These are phyloP conservation scores for Carpinus fangiana DNA, from an alignment of 306 rosid species.

Conservation along the genomic window DNA sequence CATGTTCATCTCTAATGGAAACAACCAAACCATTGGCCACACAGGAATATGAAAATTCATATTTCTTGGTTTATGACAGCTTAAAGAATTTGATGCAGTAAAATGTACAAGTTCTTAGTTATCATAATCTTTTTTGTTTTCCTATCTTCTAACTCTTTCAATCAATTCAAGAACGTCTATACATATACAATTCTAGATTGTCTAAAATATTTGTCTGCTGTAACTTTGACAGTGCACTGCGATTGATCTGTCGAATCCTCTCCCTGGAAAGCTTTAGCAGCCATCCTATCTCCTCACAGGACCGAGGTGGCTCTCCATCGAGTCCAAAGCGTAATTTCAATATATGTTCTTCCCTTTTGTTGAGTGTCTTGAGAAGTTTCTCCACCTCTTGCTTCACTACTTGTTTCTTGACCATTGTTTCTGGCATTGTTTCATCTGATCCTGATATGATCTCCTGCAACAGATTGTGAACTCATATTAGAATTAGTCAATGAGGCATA, in stretches of 20 bases:
- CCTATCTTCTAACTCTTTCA: not conserved
- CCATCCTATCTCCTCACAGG: constrained; percentile 72
- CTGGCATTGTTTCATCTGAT: constrained; percentile 62
- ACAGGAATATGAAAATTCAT: not conserved
- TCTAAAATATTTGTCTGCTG: constrained; percentile 28
- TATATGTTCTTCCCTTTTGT: constrained; percentile 59
- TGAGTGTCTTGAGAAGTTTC: constrained; percentile 52
- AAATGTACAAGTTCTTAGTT: not conserved
- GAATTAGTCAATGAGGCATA: not conserved
- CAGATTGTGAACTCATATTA: not conserved
- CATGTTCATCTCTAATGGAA: no score
- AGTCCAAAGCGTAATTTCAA: constrained; percentile 63
- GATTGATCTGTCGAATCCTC: constrained; percentile 58
- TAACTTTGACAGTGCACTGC: constrained; percentile 58
- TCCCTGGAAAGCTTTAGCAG: constrained; percentile 64
- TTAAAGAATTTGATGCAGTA: not conserved
- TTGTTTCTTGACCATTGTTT: constrained; percentile 51
- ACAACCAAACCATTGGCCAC: no score
- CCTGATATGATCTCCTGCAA: constrained; percentile 72
- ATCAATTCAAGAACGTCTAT: constrained; percentile 25
- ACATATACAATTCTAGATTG: constrained; percentile 42
- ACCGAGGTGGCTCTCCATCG: constrained; percentile 51
- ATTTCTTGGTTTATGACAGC: not conserved
- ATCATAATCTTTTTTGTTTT: not conserved
- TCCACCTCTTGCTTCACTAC: constrained; percentile 49